A percentile compares a stretch with the other conserved stretches of the same genome.
phyloP scores from a whole-genome alignment of 2,329 filamentous ascomycete species.

The Cladophialophora yegresii region DNA sequence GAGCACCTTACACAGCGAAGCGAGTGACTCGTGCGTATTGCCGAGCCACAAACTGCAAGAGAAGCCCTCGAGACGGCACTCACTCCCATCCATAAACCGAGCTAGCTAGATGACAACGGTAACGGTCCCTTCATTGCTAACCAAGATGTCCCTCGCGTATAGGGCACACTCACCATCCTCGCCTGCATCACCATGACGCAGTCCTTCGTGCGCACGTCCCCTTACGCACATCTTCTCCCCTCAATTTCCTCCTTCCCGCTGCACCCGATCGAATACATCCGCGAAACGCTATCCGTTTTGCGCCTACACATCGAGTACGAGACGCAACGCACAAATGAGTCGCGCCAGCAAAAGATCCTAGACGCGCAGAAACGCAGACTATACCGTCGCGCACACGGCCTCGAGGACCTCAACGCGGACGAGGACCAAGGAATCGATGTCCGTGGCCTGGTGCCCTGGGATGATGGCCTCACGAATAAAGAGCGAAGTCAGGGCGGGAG shows the following conservation, averaged over 20 bases:
- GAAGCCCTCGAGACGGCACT: neutral
- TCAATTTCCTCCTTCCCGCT: constrained; percentile 66
- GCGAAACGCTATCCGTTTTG: constrained; percentile 70
- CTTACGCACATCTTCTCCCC: constrained; percentile 77
- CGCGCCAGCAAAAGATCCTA: constrained; percentile 71
- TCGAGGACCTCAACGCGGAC: constrained; percentile 58
- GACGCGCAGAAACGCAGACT: constrained; percentile 84
- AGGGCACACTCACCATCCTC: constrained; percentile 51
- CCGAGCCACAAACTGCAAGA: no score
- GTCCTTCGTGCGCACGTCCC: constrained; percentile 57
- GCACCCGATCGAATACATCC: constrained; percentile 68
- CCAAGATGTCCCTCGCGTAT: neutral
- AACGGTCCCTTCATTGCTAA: neutral
- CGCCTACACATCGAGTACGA: constrained; percentile 73
- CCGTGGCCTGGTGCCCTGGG: constrained; percentile 36
- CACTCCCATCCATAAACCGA: neutral
- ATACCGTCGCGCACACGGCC: constrained; percentile 82
- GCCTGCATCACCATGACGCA: constrained; percentile 38
- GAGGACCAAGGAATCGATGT: constrained; percentile 42
- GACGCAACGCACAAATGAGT: constrained; percentile 68
- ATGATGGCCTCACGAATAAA: constrained; percentile 45
- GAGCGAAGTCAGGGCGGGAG: constrained; percentile 41
- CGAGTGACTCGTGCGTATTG: neutral
- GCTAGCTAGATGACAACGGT: neutral
- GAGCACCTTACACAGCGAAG: neutral